These are phyloP conservation scores for Saccharata proteae DNA, from an alignment of 2,329 filamentous ascomycete genomes.

Conservation along the genomic window DNA sequence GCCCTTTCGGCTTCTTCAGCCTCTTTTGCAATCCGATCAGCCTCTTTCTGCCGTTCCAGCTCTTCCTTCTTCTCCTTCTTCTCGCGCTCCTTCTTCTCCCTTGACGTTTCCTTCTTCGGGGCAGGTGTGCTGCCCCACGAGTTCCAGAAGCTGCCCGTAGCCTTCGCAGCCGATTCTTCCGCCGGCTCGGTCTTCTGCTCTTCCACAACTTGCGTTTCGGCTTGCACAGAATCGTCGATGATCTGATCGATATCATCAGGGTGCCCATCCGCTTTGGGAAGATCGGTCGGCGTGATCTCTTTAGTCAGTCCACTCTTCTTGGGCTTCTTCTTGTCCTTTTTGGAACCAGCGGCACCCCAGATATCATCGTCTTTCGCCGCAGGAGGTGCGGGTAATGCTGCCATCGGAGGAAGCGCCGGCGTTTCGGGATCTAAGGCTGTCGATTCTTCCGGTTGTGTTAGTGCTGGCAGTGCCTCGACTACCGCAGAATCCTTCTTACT, in stretches of 20 bases:
- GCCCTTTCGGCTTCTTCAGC: conserved; percentile 9
- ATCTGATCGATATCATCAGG: conserved; percentile 7
- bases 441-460: no score
- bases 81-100: conserved; percentile 14
- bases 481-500: no score
- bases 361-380: conserved; percentile 2
- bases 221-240: conserved; percentile 4
- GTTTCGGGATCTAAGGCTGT: no score
- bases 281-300: conserved; percentile 1
- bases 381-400: no score
- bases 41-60: conserved; percentile 11
- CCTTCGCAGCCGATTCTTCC: conserved; percentile 5
- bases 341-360: conserved; percentile 1
- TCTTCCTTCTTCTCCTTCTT: conserved; percentile 16
- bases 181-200: conserved; percentile 4
- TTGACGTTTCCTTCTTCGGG: conserved; percentile 11
- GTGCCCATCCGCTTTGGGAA: conserved; percentile 2
- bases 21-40: conserved; percentile 2
- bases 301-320: conserved; percentile 5
- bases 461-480: no score
- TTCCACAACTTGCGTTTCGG: conserved; percentile 3
- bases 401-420: no score
- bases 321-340: conserved; percentile 7
- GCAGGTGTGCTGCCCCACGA: conserved; percentile 8
- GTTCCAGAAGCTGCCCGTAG: conserved; percentile 12